Base-by-base conservation (phyloP, 805 yeast genomes). In the Candida vaughaniae region DNA sequence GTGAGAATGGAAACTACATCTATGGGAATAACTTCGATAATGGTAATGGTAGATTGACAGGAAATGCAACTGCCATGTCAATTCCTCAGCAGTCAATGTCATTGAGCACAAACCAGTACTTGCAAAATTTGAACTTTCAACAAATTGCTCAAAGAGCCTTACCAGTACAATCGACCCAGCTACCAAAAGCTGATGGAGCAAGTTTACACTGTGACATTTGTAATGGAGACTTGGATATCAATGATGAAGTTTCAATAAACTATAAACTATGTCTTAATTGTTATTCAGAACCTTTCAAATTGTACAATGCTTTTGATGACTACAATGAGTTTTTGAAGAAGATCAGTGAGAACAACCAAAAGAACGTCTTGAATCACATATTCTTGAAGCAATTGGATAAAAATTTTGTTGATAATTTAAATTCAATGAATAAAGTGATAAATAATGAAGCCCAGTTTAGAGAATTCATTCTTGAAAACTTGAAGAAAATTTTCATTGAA, bases 401-500 rank as follows among this genome's bases (percentile, higher is more conserved):
- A 15, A 43, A 43, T 27, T 53, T 53, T 27, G 40, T 47, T 12
- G 51, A 51, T 22, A 45, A 42, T 25, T 45, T 55, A 25, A 58
- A 54, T 34, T 39, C 49, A 30, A 50, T 48, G 22, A 46, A 48
- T 35, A 45, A 51, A 22, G 45, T 44, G 25, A 49, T 56, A 33
- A 45, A 39, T 33, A 51, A 51, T 33, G 72, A 66, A 41, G 52
- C 55, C 29, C 68, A 64, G 46, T 57, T 60, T 45, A 58, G 71
- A 20, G 56, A 57, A 29, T 51, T 56, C 35, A 46, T 68, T 28
- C 49, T 63, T 46, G 63, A 55, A 31, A 55, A 60, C 39, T 55
- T 68, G 39, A 55, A 53, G 29, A 56, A 58, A 37, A 58, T 65
- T 31, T 68, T 57, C 45, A 45, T 66, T 12, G 71, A 67, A 32